Base-by-base conservation (phyloP, 768 basidiomycete species). In the Tulasnella sp. region DNA sequence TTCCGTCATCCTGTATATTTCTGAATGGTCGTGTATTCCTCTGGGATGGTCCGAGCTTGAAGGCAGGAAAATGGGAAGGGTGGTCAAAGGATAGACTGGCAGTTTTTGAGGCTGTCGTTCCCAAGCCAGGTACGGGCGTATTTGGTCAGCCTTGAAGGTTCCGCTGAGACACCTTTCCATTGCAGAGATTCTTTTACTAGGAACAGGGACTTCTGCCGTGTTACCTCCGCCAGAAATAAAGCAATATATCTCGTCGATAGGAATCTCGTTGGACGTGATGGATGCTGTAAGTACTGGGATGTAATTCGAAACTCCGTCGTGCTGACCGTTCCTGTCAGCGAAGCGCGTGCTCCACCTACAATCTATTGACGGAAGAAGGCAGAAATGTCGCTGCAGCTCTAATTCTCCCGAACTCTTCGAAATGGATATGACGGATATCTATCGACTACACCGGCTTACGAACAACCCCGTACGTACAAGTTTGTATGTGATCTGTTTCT, bases 341-440 rank as follows among this genome's bases (percentile, higher is more conserved):
- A 77, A 97, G 95, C 78, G 96, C 95, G 19, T 95, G 93, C 76
- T 90, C 95, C 34, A 98, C 96, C 0, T 99, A 95, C 80, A 98
- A 99, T 79, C 79, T 99, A 29, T 84, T 99, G 62, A 81, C 90
- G 0, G 96, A 99, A 79, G 96, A 99, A 81, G 96, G 96, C 7
- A 84, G 96, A 68, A 88, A 90, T 32, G 93, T 98, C 14, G 92
- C 94, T 44, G 95, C 92, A 16, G 95, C 95, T 1, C 80, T 97
- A n/a, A 83, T 95, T 22, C 94, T 95, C 4, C 64, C 64, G 4
- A 40, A 65, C 22, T 5, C 64, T 65, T n/a, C 64, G 16, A 36
- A 36, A 65, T 65, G 64, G 64, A 2, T 14, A 7, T 59, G 52
- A 17, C 22, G 6, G 5, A 17, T 14, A 32, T 26, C 52, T 29